Percentiles rank a stretch among this genome's conserved stretches.
These are phyloP conservation scores for Geranium brycei DNA, from an alignment of 345 rosid species.

Conservation along the genomic window DNA sequence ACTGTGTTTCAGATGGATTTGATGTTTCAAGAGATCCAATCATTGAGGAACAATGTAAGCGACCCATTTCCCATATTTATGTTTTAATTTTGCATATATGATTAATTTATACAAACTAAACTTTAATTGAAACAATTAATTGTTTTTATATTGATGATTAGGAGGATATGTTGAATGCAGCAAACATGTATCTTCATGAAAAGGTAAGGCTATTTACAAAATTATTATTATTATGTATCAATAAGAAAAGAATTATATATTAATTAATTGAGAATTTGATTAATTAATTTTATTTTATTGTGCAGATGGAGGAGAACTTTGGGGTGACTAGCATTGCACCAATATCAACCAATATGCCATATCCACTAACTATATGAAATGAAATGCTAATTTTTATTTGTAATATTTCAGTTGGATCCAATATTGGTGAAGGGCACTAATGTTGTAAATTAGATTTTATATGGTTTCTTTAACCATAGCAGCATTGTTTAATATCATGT, in stretches of 20 bases:
- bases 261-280: not conserved
- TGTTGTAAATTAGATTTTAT: too few relatives aligned
- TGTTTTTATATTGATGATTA: constrained; percentile 11
- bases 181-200: constrained; percentile 62
- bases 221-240: too few relatives aligned
- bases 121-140: not conserved
- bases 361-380: constrained; percentile 52
- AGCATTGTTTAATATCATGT: too few relatives aligned
- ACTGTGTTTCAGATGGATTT: constrained; percentile 46
- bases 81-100: not conserved
- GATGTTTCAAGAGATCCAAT: constrained; percentile 69
- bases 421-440: too few relatives aligned
- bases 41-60: constrained; percentile 59
- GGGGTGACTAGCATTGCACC: constrained; percentile 31
- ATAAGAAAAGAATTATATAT: not conserved
- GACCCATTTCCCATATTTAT: not conserved
- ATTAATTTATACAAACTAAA: not conserved
- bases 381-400: constrained; percentile 21
- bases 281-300: too few relatives aligned
- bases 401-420: too few relatives aligned
- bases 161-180: constrained; percentile 67
- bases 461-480: too few relatives aligned
- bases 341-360: constrained; percentile 23
- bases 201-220: constrained; percentile 34
- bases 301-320: constrained; percentile 57